These are phyloP conservation scores for Chimonanthus praecox DNA, from an alignment of 164 flowering plant species.

Conservation along the genomic window DNA sequence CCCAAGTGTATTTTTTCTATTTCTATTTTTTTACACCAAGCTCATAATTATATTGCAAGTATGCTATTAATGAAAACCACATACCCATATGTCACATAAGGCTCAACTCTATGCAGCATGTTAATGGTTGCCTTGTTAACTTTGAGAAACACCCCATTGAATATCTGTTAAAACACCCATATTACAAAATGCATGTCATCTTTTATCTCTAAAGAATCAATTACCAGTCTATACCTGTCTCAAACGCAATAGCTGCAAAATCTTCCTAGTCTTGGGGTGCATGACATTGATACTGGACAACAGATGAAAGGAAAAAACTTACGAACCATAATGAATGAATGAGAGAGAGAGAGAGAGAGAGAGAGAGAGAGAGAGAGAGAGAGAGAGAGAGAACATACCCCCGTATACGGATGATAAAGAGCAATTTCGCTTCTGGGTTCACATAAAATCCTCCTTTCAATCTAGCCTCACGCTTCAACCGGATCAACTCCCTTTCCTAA, in stretches of 20 bases:
- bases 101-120: conserved; percentile 64
- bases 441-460: conserved; percentile 58
- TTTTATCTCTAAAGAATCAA: no score
- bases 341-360: not conserved
- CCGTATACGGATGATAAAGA: conserved; percentile 51
- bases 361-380: not conserved
- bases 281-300: conserved; percentile 52
- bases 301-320: not conserved
- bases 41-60: not conserved
- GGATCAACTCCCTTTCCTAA: conserved; percentile 29
- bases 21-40: no score
- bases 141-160: conserved; percentile 64
- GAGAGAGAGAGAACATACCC: conserved; percentile 26
- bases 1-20: no score
- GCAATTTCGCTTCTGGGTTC: conserved; percentile 49
- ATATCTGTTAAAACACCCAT: conserved; percentile 31
- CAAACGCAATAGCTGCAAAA: conserved; percentile 55
- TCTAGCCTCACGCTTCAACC: conserved; percentile 35
- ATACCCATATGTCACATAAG: conserved; percentile 62
- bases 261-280: conserved; percentile 50
- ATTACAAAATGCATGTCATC: no score
- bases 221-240: conserved; percentile 38
- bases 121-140: conserved; percentile 67
- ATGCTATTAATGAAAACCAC: not conserved
- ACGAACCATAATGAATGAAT: not conserved